Percentiles rank a stretch among this genome's conserved stretches.
Evolutionary conservation across 441 rosid genomes (phyloP).

Genomic region (Eutrema salsugineum): DNA sequence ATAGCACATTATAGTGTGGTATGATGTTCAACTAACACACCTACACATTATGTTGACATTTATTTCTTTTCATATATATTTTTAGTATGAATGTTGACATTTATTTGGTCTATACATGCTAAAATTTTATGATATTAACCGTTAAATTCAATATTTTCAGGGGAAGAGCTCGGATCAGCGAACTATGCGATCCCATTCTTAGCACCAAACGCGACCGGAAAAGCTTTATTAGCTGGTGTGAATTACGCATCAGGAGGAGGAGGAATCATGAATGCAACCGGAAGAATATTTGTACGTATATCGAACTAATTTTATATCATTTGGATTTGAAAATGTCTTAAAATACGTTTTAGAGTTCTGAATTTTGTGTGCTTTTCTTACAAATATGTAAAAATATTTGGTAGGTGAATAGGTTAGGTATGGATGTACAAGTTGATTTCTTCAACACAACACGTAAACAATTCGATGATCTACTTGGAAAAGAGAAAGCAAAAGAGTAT

Average conservation of each 20-base stretch:
- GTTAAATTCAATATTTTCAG: constrained; percentile 29
- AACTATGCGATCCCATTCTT: constrained; percentile 71
- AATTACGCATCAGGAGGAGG: constrained; percentile 98
- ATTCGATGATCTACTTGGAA: constrained; percentile 55
- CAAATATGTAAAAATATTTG: no score
- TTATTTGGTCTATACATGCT: not conserved
- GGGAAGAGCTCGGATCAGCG: constrained; percentile 76
- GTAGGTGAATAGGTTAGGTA: constrained; percentile 72
- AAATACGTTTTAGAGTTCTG: not conserved
- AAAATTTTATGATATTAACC: not conserved
- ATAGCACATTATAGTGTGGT: not conserved
- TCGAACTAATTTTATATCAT: not conserved
- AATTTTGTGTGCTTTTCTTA: not conserved
- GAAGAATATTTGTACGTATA: constrained; percentile 65
- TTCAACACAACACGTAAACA: constrained; percentile 76
- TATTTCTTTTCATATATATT: no score
- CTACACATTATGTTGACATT: not conserved
- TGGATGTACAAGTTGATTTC: constrained; percentile 85
- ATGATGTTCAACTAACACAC: constrained; percentile 5
- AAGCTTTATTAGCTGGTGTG: constrained; percentile 62
- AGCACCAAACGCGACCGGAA: constrained; percentile 63
- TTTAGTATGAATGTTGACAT: no score
- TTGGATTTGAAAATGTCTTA: not conserved
- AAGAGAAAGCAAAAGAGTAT: constrained; percentile 62
- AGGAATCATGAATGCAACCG: constrained; percentile 90